Evolutionary conservation across 352 stramenopile genomes (phyloP).

Genomic region (Pythium phragmitis): DNA sequence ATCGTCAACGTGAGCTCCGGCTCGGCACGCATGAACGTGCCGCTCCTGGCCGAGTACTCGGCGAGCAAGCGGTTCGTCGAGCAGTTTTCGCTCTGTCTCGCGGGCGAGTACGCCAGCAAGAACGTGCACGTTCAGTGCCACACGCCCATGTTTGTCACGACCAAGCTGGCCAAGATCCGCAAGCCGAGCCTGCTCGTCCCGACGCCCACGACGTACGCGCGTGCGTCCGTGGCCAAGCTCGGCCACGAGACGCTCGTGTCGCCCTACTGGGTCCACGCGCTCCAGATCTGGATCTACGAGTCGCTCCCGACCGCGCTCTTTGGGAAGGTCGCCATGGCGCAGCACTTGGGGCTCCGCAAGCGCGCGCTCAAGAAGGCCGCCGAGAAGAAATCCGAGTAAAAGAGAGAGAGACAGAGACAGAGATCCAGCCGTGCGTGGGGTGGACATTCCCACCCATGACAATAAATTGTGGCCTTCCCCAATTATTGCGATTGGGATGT

Average conservation of each 20-base stretch:
- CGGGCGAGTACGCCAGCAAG: conserved; percentile 94
- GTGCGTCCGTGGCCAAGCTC: conserved; percentile 90
- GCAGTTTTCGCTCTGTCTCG: conserved; percentile 95
- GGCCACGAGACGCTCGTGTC: conserved; percentile 92
- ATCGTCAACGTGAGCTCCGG: conserved; percentile 98
- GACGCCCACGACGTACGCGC: conserved; percentile 89
- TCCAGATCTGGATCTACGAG: conserved; percentile 95
- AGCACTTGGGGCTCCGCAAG: conserved; percentile 80
- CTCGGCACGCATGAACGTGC: conserved; percentile 93
- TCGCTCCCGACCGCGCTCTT: conserved; percentile 84
- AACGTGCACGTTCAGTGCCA: conserved; percentile 96
- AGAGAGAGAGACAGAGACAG: neutral
- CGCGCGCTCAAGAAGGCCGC: conserved; percentile 86
- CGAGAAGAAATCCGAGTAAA: conserved; percentile 82
- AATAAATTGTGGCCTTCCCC: neutral
- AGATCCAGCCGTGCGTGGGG: neutral
- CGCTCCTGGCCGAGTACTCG: conserved; percentile 96
- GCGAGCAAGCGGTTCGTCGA: conserved; percentile 98
- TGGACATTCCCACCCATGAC: neutral
- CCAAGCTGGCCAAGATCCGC: conserved; percentile 98
- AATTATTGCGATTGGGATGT: neutral
- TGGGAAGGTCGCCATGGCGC: conserved; percentile 78
- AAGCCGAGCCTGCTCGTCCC: conserved; percentile 93
- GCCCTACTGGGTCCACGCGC: conserved; percentile 95
- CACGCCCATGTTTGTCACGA: conserved; percentile 98